Percentiles rank a stretch among this genome's conserved stretches.
These are phyloP conservation scores for Sphagnurus paluster DNA, from an alignment of 1,284 basidiomycete species.

Conservation along the genomic window DNA sequence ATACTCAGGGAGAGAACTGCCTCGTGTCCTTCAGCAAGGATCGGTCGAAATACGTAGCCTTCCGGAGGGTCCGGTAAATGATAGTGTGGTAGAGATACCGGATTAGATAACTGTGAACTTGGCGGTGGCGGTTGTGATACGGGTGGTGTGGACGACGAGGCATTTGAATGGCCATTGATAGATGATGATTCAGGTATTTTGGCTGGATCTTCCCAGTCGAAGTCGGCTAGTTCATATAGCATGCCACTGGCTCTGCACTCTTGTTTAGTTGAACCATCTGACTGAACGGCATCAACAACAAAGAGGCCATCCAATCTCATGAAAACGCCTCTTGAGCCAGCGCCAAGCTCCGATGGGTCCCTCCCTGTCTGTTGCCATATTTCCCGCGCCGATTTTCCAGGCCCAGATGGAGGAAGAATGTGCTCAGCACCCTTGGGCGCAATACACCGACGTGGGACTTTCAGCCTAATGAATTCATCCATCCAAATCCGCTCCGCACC, in stretches of 20 bases:
- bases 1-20: constrained; percentile 63
- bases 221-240: constrained; percentile 73
- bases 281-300: constrained; percentile 48
- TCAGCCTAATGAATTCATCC: constrained; percentile 82
- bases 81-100: constrained; percentile 38
- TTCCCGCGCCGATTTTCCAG: constrained; percentile 42
- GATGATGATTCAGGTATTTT: constrained; percentile 2
- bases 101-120: constrained; percentile 35
- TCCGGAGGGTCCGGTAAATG: constrained; percentile 59
- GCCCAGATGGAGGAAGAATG: constrained; percentile 60
- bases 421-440: constrained; percentile 59
- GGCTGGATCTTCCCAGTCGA: constrained; percentile 59
- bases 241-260: constrained; percentile 66
- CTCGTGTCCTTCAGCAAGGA: constrained; percentile 63
- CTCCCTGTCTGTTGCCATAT: constrained; percentile 27
- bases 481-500: constrained; percentile 88
- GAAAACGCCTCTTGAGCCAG: constrained; percentile 63
- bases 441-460: constrained; percentile 62
- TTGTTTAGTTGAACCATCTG: constrained; percentile 44
- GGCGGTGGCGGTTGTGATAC: constrained; percentile 3
- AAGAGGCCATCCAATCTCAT: constrained; percentile 64
- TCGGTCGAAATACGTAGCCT: constrained; percentile 68
- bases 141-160: too few relatives aligned
- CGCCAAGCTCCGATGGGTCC: constrained; percentile 44
- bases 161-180: background rate